Percentiles rank a stretch among this genome's conserved stretches.
These are phyloP conservation scores for Glutinoglossum americanum DNA, from an alignment of 495 filamentous ascomycete genomes.

Conservation along the genomic window DNA sequence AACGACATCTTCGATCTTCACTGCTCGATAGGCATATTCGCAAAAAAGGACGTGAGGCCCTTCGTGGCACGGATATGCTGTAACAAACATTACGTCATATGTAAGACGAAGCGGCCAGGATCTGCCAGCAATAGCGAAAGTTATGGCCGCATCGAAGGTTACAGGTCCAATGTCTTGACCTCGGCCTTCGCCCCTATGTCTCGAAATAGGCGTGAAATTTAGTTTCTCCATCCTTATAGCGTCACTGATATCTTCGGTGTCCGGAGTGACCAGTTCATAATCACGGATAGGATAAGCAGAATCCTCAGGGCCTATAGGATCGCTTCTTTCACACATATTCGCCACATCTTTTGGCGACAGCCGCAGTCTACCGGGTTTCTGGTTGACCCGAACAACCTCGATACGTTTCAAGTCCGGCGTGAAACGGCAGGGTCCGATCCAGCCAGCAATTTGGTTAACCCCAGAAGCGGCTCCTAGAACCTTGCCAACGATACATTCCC, in stretches of 20 bases:
- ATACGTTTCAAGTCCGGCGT: conserved; percentile 35
- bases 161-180: conserved; percentile 16
- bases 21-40: conserved; percentile 34
- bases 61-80: conserved; percentile 41
- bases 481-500: conserved; percentile 45
- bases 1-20: conserved; percentile 36
- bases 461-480: conserved; percentile 30
- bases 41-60: conserved; percentile 50
- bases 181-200: conserved; percentile 4
- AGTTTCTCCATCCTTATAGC: conserved; percentile 43
- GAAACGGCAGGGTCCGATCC: conserved; percentile 46
- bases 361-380: conserved; percentile 22
- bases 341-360: conserved; percentile 31
- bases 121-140: conserved; percentile 42
- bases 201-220: conserved; percentile 17
- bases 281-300: conserved; percentile 36
- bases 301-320: conserved; percentile 39
- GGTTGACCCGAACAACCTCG: conserved; percentile 39
- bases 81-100: conserved; percentile 44
- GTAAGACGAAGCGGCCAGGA: conserved; percentile 39
- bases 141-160: conserved; percentile 38
- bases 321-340: conserved; percentile 35
- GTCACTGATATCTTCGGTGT: conserved; percentile 32
- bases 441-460: conserved; percentile 22
- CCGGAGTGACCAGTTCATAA: conserved; percentile 31